A percentile compares a stretch with the other conserved stretches of the same genome.
These are phyloP conservation scores for Infundibulicybe gibba DNA, from an alignment of 768 basidiomycete species.

Conservation along the genomic window DNA sequence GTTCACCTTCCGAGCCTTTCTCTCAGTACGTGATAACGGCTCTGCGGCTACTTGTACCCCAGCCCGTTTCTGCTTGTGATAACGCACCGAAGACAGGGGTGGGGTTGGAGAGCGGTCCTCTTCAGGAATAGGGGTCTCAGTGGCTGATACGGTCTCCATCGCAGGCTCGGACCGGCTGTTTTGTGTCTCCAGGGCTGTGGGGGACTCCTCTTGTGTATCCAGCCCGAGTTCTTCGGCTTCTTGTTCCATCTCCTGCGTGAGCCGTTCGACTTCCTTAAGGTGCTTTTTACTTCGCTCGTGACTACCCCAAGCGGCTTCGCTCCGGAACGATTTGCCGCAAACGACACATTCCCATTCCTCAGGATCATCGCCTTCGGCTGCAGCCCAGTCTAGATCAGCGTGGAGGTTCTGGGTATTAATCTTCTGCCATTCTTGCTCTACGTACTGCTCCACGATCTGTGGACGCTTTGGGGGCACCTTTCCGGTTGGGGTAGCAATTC, in stretches of 20 bases:
- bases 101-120: neutral
- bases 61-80: constrained; percentile 6
- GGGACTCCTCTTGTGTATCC: constrained; percentile 18
- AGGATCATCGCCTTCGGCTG: constrained; percentile 62
- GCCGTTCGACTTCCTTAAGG: constrained; percentile 75
- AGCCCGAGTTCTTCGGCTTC: constrained; percentile 71
- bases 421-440: constrained; percentile 92
- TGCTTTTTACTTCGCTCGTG: constrained; percentile 97
- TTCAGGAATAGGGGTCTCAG: constrained; percentile 4
- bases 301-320: constrained; percentile 93
- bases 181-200: constrained; percentile 6
- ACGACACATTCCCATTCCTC: constrained; percentile 97
- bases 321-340: constrained; percentile 84
- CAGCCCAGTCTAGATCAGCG: constrained; percentile 72
- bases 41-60: neutral
- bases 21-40: constrained; percentile 10
- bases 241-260: constrained; percentile 72
- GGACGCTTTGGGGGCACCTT: constrained; percentile 21
- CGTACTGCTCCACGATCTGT: constrained; percentile 40
- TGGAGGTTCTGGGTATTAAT: constrained; percentile 39
- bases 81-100: constrained; percentile 4
- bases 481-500: constrained; percentile 24
- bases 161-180: constrained; percentile 3
- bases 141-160: neutral
- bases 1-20: constrained; percentile 9